Evolutionary conservation across 805 yeast genomes (phyloP).

Genomic region (Metschnikowia lochheadii): DNA sequence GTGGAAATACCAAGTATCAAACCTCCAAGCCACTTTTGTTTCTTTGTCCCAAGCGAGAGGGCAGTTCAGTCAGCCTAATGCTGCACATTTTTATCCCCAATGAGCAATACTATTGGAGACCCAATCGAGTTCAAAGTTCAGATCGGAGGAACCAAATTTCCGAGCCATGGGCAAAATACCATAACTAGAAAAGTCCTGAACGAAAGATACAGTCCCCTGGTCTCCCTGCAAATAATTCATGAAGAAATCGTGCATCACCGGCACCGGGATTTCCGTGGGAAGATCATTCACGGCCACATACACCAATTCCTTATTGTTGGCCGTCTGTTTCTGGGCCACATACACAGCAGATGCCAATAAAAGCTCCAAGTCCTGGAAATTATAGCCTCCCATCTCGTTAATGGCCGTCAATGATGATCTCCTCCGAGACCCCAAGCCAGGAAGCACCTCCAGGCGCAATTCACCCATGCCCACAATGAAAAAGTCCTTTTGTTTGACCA

Average conservation of each 20-base stretch:
- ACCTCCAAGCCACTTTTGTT: too few relatives aligned
- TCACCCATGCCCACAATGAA: conserved; percentile 36
- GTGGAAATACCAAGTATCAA: too few relatives aligned
- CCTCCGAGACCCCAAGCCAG: conserved; percentile 22
- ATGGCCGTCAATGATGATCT: conserved; percentile 37
- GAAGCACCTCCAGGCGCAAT: conserved; percentile 24
- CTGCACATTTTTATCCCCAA: conserved; percentile 8
- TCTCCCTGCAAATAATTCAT: conserved; percentile 26
- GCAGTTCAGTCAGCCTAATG: too few relatives aligned
- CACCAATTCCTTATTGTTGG: conserved; percentile 11
- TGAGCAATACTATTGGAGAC: conserved; percentile 24
- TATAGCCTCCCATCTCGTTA: conserved; percentile 38
- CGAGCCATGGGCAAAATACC: conserved; percentile 33
- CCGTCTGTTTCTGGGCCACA: conserved; percentile 22
- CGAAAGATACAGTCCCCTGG: conserved; percentile 17
- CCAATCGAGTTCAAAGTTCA: conserved; percentile 38
- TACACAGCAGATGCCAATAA: conserved; percentile 28
- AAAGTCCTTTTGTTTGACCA: conserved; percentile 16
- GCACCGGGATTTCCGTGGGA: conserved; percentile 31
- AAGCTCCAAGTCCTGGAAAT: conserved; percentile 38
- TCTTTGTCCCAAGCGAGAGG: too few relatives aligned
- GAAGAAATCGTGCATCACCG: conserved; percentile 36
- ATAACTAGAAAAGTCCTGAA: conserved; percentile 19
- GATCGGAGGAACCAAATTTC: conserved; percentile 25
- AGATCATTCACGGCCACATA: conserved; percentile 30